Evolutionary conservation across 2,329 filamentous ascomycete species (phyloP).

Genomic region (Sclerotinia subarctica): DNA sequence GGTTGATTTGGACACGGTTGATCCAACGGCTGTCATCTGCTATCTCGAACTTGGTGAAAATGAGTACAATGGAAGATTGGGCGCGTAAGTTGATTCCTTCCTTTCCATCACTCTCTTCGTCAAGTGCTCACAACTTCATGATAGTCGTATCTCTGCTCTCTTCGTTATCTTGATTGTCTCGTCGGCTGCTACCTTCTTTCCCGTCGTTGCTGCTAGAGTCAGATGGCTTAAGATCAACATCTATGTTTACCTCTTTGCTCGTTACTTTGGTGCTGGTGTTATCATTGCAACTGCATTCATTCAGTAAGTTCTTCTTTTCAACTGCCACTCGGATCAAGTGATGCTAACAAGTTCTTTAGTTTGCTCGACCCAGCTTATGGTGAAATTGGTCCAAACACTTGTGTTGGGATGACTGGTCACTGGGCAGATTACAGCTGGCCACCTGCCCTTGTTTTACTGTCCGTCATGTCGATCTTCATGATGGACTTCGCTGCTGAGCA

Average conservation of each 20-base stretch:
- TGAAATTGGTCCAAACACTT: slow-evolving; percentile 47
- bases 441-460: slow-evolving; percentile 50
- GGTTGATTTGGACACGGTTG: slow-evolving; percentile 45
- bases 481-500: slow-evolving; percentile 59
- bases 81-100: slow-evolving; percentile 41
- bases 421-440: slow-evolving; percentile 37
- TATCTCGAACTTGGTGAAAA: slow-evolving; percentile 47
- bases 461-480: slow-evolving; percentile 53
- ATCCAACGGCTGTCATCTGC: slow-evolving; percentile 48
- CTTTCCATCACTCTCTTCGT: neutral
- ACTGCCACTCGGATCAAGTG: neutral
- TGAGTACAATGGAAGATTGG: slow-evolving; percentile 57
- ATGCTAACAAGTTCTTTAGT: slow-evolving; percentile 38
- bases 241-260: slow-evolving; percentile 62
- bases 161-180: slow-evolving; percentile 72
- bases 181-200: slow-evolving; percentile 59
- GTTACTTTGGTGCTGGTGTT: slow-evolving; percentile 72
- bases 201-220: slow-evolving; percentile 61
- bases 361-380: slow-evolving; percentile 46
- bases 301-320: slow-evolving; percentile 48
- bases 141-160: slow-evolving; percentile 61
- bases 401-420: slow-evolving; percentile 53
- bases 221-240: slow-evolving; percentile 55
- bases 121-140: neutral
- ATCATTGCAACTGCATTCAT: slow-evolving; percentile 78